These are phyloP conservation scores for Dendrocalamus sinicus DNA, from an alignment of 176 grass and related monocot species.

Conservation along the genomic window DNA sequence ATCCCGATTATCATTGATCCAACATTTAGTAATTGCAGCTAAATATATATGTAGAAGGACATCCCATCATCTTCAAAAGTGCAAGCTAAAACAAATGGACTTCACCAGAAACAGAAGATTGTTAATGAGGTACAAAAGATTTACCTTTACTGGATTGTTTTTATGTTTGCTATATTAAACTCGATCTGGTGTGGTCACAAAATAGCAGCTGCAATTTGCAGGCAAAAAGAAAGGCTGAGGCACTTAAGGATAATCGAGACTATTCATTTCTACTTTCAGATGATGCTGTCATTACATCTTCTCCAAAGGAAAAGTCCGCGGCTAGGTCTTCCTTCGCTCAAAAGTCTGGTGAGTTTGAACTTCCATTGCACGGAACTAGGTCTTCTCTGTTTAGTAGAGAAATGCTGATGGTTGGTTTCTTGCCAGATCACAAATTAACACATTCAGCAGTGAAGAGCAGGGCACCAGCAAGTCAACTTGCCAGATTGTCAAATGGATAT, in stretches of 20 bases:
- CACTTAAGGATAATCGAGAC: constrained; percentile 86
- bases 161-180: constrained; percentile 41
- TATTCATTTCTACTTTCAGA: constrained; percentile 94
- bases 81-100: constrained; percentile 56
- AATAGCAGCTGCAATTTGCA: constrained; percentile 53
- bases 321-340: constrained; percentile 51
- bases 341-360: constrained; percentile 67
- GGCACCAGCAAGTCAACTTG: constrained; percentile 44
- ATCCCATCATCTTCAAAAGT: constrained; percentile 55
- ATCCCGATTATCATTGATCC: constrained; percentile 24
- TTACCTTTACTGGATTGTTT: constrained; percentile 34
- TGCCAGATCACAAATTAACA: constrained; percentile 43
- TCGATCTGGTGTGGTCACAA: constrained; percentile 44
- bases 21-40: constrained; percentile 14
- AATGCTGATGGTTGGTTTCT: constrained; percentile 33
- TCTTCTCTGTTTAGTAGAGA: constrained; percentile 10
- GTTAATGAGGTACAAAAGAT: constrained; percentile 75
- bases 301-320: constrained; percentile 51
- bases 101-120: constrained; percentile 60
- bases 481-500: constrained; percentile 54
- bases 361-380: background rate
- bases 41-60: constrained; percentile 62
- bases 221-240: constrained; percentile 83
- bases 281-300: constrained; percentile 73
- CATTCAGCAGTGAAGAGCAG: constrained; percentile 53